Evolutionary conservation across 2,329 filamentous ascomycete genomes (phyloP), one percentile per base, ranked within the genome.

Genomic region (Davidsoniella australis): DNA sequence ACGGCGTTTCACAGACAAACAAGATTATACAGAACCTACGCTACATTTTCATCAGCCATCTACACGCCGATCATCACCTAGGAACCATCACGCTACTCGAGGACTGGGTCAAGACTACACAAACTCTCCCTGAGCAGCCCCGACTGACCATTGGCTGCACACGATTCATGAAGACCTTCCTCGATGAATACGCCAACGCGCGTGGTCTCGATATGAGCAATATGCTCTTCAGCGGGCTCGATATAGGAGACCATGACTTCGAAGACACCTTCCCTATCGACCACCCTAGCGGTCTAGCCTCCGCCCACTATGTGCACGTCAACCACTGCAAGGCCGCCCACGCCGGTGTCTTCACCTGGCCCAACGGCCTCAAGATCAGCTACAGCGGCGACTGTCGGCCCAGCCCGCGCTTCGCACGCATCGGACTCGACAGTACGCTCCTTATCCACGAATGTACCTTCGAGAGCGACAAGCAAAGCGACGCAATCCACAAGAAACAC

Each of bases 371-470:
- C 61, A 91, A 89, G 61, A 72, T 94, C 51, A 85, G 86, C 42
- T 98, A 94, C 66, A 94, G 85, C 4, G 91, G 91, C 50, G 91
- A 98, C 67, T 96, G 89, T 61, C 76, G 91, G 5, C 91, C 91
- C 0, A 85, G 77, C 3, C 58, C 66, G 2, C 60, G 66, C 0
- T 95, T 98, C 59, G 76, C 78, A 0, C 56, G 63, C 10, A 82
- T 89, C 46, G 93, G 85, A 42, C 66, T 68, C 42, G 79, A 78
- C 54, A 80, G 82, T 2, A 94, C 89, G 12, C 72, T 98, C 5
- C 75, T 95, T 4, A 77, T 98, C 50, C 91, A 98, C 67, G 91
- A 98, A 70, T 88, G 87, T 54, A 98, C 91, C 0, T 96, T 98
- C 60, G 85, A 91, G 57, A 85, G 94, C 60, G 85, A 91, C 58